These are phyloP conservation scores for Colletotrichum neosansevieriae DNA, from an alignment of 2,329 filamentous ascomycete genomes.

Conservation along the genomic window DNA sequence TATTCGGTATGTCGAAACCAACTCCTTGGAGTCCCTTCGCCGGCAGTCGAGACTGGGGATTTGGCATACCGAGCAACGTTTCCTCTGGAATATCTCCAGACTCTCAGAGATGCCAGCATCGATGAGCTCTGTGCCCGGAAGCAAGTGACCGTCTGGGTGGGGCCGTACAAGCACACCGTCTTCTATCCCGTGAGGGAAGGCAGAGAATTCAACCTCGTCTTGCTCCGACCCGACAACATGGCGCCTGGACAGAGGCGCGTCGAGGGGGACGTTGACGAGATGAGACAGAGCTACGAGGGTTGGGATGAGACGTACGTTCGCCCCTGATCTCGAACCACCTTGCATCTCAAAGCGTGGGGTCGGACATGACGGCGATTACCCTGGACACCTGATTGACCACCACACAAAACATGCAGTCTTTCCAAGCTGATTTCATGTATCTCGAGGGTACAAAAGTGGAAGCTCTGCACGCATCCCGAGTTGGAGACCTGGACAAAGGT, in stretches of 20 bases:
- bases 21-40: slow-evolving; percentile 10
- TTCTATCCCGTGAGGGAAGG: slow-evolving; percentile 30
- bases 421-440: slow-evolving; percentile 24
- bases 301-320: slow-evolving; percentile 32
- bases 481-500: slow-evolving; percentile 23
- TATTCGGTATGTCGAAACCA: slow-evolving; percentile 31
- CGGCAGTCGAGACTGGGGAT: slow-evolving; percentile 17
- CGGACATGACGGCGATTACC: background rate
- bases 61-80: slow-evolving; percentile 20
- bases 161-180: slow-evolving; percentile 1
- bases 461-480: slow-evolving; percentile 14
- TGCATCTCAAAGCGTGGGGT: background rate
- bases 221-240: slow-evolving; percentile 9
- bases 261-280: slow-evolving; percentile 20
- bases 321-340: background rate
- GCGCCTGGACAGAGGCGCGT: background rate
- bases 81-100: slow-evolving; percentile 1
- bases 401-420: slow-evolving; percentile 1
- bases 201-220: slow-evolving; percentile 24
- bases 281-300: slow-evolving; percentile 21
- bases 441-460: slow-evolving; percentile 34
- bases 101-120: slow-evolving; percentile 5
- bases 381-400: background rate
- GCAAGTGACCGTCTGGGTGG: slow-evolving; percentile 17
- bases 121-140: slow-evolving; percentile 22